Conservation (phyloP, 495 filamentous ascomycete species). For the Neurospora sp. region DNA sequence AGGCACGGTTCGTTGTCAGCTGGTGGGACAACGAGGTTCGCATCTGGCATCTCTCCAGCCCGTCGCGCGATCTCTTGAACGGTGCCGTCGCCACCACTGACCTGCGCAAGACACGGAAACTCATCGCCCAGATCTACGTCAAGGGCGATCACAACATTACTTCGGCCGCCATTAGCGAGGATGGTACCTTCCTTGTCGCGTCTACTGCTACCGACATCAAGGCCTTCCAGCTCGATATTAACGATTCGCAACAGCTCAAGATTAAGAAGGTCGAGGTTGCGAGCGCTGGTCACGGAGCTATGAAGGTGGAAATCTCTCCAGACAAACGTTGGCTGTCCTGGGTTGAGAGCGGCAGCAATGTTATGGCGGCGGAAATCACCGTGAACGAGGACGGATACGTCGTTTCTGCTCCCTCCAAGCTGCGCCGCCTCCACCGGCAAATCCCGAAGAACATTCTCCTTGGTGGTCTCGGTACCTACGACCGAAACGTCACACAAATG, state of each 20-base stretch:
- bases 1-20: slow-evolving; percentile 64
- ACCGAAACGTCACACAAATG: slow-evolving; percentile 61
- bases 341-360: slow-evolving; percentile 69
- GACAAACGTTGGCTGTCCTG: slow-evolving; percentile 67
- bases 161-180: slow-evolving; percentile 59
- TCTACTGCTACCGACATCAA: slow-evolving; percentile 70
- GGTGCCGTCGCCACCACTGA: slow-evolving; percentile 23
- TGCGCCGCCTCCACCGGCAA: slow-evolving; percentile 50
- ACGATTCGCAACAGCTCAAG: slow-evolving; percentile 26
- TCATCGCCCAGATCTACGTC: slow-evolving; percentile 63
- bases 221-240: slow-evolving; percentile 53
- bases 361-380: slow-evolving; percentile 57
- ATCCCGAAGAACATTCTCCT: slow-evolving; percentile 45
- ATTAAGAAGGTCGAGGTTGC: slow-evolving; percentile 21
- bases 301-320: slow-evolving; percentile 61
- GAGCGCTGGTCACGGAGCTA: slow-evolving; percentile 45
- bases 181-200: slow-evolving; percentile 67
- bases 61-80: slow-evolving; percentile 37
- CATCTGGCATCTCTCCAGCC: slow-evolving; percentile 61
- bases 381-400: slow-evolving; percentile 32
- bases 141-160: slow-evolving; percentile 82
- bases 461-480: slow-evolving; percentile 67
- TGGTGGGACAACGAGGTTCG: slow-evolving; percentile 89
- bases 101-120: slow-evolving; percentile 39
- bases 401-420: slow-evolving; percentile 36